These are phyloP conservation scores for Colletotrichum sp. DNA, from an alignment of 2,329 filamentous ascomycete species.

Conservation along the genomic window DNA sequence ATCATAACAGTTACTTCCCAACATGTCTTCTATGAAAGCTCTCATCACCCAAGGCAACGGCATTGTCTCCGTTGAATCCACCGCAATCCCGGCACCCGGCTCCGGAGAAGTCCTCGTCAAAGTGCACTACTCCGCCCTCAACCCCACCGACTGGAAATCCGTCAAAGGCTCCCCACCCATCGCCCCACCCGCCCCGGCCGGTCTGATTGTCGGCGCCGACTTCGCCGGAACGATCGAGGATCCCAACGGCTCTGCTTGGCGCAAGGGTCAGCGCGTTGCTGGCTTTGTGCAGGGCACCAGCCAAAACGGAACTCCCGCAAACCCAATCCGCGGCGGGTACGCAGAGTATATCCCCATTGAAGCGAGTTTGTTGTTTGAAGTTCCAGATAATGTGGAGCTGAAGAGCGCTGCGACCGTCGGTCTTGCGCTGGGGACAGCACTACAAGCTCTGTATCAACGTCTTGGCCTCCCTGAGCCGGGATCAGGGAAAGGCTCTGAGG, in stretches of 20 bases:
- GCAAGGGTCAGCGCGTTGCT: slow-evolving; percentile 32
- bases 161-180: not conserved
- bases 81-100: slow-evolving; percentile 28
- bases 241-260: slow-evolving; percentile 32
- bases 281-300: slow-evolving; percentile 34
- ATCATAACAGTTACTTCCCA: not conserved
- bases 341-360: not conserved
- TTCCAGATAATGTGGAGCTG: not conserved
- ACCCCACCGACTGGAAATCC: slow-evolving; percentile 37
- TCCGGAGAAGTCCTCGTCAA: slow-evolving; percentile 36
- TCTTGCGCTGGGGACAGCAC: not conserved
- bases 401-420: not conserved
- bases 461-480: not conserved
- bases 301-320: not conserved
- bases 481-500: not conserved
- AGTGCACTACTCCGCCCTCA: slow-evolving; percentile 34
- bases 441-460: not conserved
- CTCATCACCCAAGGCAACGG: slow-evolving; percentile 36
- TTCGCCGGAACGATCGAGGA: slow-evolving; percentile 34
- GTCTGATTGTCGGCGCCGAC: slow-evolving; percentile 34
- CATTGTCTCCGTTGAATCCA: slow-evolving; percentile 28
- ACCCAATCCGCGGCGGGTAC: not conserved
- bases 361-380: not conserved
- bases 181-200: slow-evolving; percentile 20
- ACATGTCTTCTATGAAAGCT: slow-evolving; percentile 7